phyloP scores from a whole-genome alignment of 208 protist genomes.

The Trichomonas vaginalis region DNA sequence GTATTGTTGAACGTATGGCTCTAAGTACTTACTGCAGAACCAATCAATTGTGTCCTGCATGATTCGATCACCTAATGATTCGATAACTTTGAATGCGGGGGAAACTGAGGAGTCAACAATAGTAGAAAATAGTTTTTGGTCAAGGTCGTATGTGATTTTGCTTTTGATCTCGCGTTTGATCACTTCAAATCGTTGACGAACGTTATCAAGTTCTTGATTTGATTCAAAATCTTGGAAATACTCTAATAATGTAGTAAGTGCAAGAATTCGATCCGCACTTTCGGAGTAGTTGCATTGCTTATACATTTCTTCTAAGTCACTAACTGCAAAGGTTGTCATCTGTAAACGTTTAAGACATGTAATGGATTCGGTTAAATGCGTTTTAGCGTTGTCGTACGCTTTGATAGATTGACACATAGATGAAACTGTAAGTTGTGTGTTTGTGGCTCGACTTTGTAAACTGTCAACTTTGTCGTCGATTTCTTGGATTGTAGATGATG shows the following conservation, averaged over 20 bases:
- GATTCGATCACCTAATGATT: neutral
- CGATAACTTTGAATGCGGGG: neutral
- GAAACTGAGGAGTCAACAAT: neutral
- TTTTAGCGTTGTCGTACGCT: neutral
- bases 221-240: constrained; percentile 3
- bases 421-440: neutral
- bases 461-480: neutral
- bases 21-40: neutral
- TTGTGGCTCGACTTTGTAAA: neutral
- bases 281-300: neutral
- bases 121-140: neutral
- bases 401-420: neutral
- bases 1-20: neutral
- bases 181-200: neutral
- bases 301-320: neutral
- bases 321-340: neutral
- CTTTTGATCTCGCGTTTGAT: neutral
- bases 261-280: neutral
- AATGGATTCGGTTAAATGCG: neutral
- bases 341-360: neutral
- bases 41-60: neutral
- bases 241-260: neutral
- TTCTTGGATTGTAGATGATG: neutral
- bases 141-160: neutral
- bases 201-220: neutral